A percentile compares a stretch with the other conserved stretches of the same genome.
phyloP scores from a whole-genome alignment of 1,139 yeast genomes.

The Chernovozyma aurita region DNA sequence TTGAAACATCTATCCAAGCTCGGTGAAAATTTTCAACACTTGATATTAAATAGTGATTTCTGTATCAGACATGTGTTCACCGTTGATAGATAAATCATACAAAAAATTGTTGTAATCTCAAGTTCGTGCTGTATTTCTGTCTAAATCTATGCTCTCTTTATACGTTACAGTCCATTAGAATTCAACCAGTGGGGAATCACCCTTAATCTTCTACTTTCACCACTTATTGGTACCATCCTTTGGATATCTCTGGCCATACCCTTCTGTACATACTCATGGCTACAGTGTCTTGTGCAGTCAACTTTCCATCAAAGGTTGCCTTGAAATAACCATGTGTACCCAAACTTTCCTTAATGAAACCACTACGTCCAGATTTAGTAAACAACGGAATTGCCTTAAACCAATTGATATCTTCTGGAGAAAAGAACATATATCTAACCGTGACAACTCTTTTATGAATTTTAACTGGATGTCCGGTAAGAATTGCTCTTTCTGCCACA shows the following conservation, averaged over 20 bases:
- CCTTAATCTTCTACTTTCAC: too few relatives aligned
- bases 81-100: too few relatives aligned
- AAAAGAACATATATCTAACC: slow-evolving; percentile 96
- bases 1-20: too few relatives aligned
- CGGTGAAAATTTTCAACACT: too few relatives aligned
- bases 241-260: slow-evolving; percentile 71
- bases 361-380: slow-evolving; percentile 88
- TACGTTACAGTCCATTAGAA: too few relatives aligned
- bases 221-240: too few relatives aligned
- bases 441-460: slow-evolving; percentile 92
- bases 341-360: slow-evolving; percentile 88
- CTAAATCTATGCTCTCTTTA: too few relatives aligned
- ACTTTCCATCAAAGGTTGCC: slow-evolving; percentile 88
- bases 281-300: slow-evolving; percentile 87
- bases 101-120: too few relatives aligned
- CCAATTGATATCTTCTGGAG: slow-evolving; percentile 81
- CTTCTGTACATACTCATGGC: slow-evolving; percentile 94
- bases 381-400: slow-evolving; percentile 90
- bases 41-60: too few relatives aligned
- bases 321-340: slow-evolving; percentile 99
- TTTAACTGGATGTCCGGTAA: slow-evolving; percentile 94
- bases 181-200: too few relatives aligned
- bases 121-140: too few relatives aligned
- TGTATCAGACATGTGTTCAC: too few relatives aligned
- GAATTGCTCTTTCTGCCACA: slow-evolving; percentile 78